phyloP scores from a whole-genome alignment of 2,329 filamentous ascomycete genomes.

The Trichophyton equinum region DNA sequence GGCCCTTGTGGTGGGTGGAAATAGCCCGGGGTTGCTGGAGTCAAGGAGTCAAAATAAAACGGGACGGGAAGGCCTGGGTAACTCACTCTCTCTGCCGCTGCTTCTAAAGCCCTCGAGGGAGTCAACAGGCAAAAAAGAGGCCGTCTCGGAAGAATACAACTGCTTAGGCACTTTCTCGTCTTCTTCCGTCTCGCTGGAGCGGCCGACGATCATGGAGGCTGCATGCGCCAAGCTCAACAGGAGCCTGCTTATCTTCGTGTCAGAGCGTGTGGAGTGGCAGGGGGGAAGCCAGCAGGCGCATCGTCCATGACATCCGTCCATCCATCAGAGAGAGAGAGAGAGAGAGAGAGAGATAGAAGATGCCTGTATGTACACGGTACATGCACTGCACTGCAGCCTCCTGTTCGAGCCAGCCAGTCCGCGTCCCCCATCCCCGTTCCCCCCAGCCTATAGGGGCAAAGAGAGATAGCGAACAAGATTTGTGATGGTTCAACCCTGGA shows the following conservation, averaged over 20 bases:
- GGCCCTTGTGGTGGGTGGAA: too few species aligned
- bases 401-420: not conserved
- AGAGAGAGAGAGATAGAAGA: not conserved
- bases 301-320: not conserved
- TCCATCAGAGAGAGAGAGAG: not conserved
- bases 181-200: not conserved
- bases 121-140: too few species aligned
- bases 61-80: too few species aligned
- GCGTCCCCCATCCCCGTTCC: not conserved
- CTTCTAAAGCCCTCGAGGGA: too few species aligned
- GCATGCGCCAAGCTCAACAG: not conserved
- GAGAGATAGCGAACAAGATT: not conserved
- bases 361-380: not conserved
- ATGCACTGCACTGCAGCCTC: not conserved
- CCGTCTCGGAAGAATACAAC: too few species aligned
- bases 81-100: too few species aligned
- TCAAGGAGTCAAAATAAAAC: too few species aligned
- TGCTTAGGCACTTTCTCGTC: too few species aligned
- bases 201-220: not conserved
- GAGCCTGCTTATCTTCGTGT: not conserved
- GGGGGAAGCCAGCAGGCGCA: not conserved
- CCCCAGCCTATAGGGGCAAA: not conserved
- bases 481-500: constrained; percentile 3
- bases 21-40: too few species aligned
- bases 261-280: not conserved